Conservation (phyloP, 2,329 filamentous ascomycete species). For the Alternaria sp. region DNA sequence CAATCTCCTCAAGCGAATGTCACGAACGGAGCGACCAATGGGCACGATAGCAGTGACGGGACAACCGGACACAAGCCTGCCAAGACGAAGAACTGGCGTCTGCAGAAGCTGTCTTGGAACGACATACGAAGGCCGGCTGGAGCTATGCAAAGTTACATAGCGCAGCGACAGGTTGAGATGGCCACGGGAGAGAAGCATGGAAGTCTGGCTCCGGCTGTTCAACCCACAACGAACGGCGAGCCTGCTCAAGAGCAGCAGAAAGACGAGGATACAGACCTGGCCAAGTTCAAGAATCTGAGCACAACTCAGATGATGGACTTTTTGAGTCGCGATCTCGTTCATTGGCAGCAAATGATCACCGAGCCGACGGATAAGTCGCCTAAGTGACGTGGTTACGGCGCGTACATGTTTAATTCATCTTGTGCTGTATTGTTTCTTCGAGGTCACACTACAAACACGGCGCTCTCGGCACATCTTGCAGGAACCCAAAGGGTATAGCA, state of each 20-base stretch:
- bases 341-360: constrained; percentile 73
- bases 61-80: constrained; percentile 65
- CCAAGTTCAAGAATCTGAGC: constrained; percentile 73
- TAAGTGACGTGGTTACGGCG: background rate
- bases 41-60: constrained; percentile 63
- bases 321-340: constrained; percentile 79
- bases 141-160: constrained; percentile 88
- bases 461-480: constrained; percentile 6
- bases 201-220: constrained; percentile 35
- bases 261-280: constrained; percentile 54
- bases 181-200: constrained; percentile 63
- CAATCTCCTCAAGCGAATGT: constrained; percentile 44
- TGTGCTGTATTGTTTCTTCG: background rate
- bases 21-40: constrained; percentile 46
- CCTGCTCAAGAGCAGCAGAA: constrained; percentile 29
- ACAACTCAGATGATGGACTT: constrained; percentile 92
- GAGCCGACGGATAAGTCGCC: constrained; percentile 41
- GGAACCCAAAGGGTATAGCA: background rate
- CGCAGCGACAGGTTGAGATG: constrained; percentile 86
- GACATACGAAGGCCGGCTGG: constrained; percentile 88
- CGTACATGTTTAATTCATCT: background rate
- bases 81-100: constrained; percentile 65
- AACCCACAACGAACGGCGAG: constrained; percentile 36
- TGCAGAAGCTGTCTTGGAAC: constrained; percentile 75
- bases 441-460: constrained; percentile 5